Base-by-base conservation (phyloP, 73 alveolate species). In the Durusdinium trenchii region DNA sequence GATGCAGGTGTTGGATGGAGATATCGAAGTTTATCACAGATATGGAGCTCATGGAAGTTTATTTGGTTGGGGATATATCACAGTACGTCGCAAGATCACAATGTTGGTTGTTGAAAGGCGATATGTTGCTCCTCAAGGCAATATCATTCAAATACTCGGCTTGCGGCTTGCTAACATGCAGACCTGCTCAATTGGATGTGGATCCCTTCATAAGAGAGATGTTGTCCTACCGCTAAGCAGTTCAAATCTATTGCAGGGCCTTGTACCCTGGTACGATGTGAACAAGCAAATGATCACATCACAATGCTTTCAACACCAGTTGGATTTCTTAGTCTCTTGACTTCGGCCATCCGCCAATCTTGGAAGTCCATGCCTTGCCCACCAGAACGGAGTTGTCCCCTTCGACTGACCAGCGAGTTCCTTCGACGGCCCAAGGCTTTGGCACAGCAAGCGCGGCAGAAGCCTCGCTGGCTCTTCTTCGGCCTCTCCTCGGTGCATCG, bases 401-500 rank as follows among this genome's bases (percentile, higher is more conserved):
- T 69, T 28, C 0, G n/a, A 36, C 23, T 28, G 28, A 3, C 28
- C 0, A 35, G 32, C 6, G n/a, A 2, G 10, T 6, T 2, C 46
- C 51, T 36, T 38, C 43, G 9, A 60, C n/a, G 6, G 32, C 16
- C 36, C 51, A 20, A 89, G 96, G 96, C 43, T 64, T 69, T 89
- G 50, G 96, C 62, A 48, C 73, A 57, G 35, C 73, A 54, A 3
- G 96, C 96, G 30, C 85, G 96, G 36, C 69, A 10, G 45, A 12
- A 16, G 12, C 96, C 96, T 7, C 85, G 96, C 23, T 89, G 96
- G 96, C 96, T 89, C 54, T 62, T 89, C 71, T 61, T 89, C 50
- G 96, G 96, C 45, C 51, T 89, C 3, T 89, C 96, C 86, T 89
- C 96, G 71, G 96, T 89, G 86, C 96, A 89, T 36, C 82, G 96